Base-by-base conservation (phyloP, 2,329 filamentous ascomycete species). In the Exophiala bonariae region DNA sequence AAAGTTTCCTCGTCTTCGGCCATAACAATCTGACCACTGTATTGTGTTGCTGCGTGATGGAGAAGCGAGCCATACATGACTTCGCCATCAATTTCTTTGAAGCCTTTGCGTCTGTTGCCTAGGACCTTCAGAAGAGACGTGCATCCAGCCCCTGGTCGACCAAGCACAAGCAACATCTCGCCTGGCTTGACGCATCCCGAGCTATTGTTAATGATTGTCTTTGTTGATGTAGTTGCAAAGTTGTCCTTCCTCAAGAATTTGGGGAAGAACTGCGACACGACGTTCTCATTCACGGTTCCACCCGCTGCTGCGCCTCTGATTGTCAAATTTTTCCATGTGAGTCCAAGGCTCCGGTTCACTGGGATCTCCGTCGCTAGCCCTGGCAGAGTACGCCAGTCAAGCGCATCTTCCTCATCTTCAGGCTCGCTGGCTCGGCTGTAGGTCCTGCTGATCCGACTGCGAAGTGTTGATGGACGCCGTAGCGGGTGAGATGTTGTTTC, bases 91-190 rank as follows among this genome's bases (percentile, higher is more conserved):
- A 44, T 34, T n/a, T 20, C 19, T 19, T 37, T 44, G 42, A 17
- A 44, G 33, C 14, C 42, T 23, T 37, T 23, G 10, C 14, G 37
- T 17, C 73, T 68, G 26, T 76, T 76, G n/a, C 69, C 70, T 7
- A 80, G 66, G 23, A 75, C 69, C 54, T 80, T 80, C 10, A 80
- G 60, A 18, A 80, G 74, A 0, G 76, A 77, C 1, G 73, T 75
- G 55, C 77, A 80, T 11, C 75, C 74, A 31, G 65, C 63, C 0
- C 74, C 75, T 0, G 75, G 75, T 19, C 70, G 63, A 3, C 75
- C 75, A 1, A 78, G 66, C 0, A 78, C 74, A 0, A 77, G 61
- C 2, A 75, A 57, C 61, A 78, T 75, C 47, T 78, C 75, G 28
- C 18, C 74, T 4, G 32, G 32, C 32, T 34, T 34, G 5, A 34